phyloP scores from a whole-genome alignment of 1,139 yeast genomes.

The Spathaspora sp. region DNA sequence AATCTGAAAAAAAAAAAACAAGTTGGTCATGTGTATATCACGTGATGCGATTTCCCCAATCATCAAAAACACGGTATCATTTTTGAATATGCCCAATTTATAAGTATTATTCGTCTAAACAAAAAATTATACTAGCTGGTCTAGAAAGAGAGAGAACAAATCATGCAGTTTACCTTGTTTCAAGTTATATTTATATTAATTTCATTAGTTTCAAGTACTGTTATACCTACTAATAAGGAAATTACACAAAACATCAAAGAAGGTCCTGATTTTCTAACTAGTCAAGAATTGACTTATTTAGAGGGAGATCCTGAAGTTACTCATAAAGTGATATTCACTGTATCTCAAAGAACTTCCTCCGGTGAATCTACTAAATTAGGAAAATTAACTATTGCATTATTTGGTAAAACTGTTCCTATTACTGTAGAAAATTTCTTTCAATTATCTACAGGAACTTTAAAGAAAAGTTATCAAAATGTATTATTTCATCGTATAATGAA shows the following conservation, averaged over 20 bases:
- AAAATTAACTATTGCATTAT: slow-evolving; percentile 21
- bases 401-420: slow-evolving; percentile 33
- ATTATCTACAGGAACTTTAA: slow-evolving; percentile 30
- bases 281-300: slow-evolving; percentile 14
- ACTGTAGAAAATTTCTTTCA: slow-evolving; percentile 41
- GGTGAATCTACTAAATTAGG: slow-evolving; percentile 16
- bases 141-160: background rate
- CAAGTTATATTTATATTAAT: background rate
- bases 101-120: too few species aligned
- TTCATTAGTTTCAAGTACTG: background rate
- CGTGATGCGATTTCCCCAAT: background rate
- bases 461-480: slow-evolving; percentile 34
- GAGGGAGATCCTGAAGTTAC: slow-evolving; percentile 28
- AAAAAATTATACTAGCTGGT: background rate
- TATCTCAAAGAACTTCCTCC: slow-evolving; percentile 12
- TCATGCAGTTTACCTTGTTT: background rate
- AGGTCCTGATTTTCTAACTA: slow-evolving; percentile 5
- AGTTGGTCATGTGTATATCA: background rate
- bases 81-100: too few species aligned
- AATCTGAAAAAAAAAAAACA: background rate
- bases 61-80: background rate
- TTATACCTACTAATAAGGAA: background rate
- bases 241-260: background rate
- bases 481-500: slow-evolving; percentile 39
- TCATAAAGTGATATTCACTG: slow-evolving; percentile 25